Evolutionary conservation across 345 rosid genomes (phyloP).

Genomic region (Noccaea bulbosa): DNA sequence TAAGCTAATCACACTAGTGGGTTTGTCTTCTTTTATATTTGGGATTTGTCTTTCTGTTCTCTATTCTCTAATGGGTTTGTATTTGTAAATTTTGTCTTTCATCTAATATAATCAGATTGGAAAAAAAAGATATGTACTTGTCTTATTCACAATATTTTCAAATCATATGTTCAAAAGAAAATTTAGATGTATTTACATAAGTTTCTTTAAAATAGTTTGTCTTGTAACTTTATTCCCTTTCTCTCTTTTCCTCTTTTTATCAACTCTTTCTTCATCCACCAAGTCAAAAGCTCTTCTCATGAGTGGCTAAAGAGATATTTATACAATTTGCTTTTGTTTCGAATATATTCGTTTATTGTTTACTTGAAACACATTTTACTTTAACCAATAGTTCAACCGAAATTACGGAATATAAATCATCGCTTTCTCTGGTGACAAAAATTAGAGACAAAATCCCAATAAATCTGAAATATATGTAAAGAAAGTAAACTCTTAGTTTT

Average conservation of each 20-base stretch:
- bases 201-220: not conserved
- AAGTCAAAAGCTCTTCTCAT: conserved; percentile 17
- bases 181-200: conserved; percentile 12
- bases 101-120: not conserved
- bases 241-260: conserved; percentile 9
- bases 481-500: not conserved
- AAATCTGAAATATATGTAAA: not conserved
- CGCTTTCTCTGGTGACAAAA: not conserved
- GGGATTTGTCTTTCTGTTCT: no score
- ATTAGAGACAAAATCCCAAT: no score
- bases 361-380: no score
- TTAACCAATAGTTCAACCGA: not conserved
- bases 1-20: no score
- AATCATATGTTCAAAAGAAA: conserved; percentile 1
- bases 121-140: not conserved
- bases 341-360: not conserved
- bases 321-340: not conserved
- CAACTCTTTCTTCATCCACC: conserved; percentile 28
- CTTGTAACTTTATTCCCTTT: conserved; percentile 11
- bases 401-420: not conserved
- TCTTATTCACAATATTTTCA: not conserved
- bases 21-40: no score
- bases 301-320: conserved; percentile 5
- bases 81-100: no score
- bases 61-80: no score